Evolutionary conservation across 2,329 filamentous ascomycete genomes (phyloP).

Genomic region (Venturia carpophila): DNA sequence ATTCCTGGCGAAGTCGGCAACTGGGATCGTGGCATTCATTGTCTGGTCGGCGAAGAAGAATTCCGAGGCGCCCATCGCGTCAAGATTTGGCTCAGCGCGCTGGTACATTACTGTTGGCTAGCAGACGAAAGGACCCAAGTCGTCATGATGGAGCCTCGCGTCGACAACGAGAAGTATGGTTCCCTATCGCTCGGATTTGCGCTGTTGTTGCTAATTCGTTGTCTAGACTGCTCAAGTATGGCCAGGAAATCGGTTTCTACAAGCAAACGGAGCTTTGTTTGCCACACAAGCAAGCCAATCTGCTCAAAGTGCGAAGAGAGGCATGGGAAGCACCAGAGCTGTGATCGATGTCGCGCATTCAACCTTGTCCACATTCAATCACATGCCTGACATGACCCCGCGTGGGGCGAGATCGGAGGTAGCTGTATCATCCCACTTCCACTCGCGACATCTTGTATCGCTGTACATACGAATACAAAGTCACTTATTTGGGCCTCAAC

Average conservation of each 20-base stretch:
- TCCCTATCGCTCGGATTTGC: not conserved
- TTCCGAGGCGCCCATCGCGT: conserved; percentile 73
- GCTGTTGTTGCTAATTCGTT: not conserved
- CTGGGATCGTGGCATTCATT: conserved; percentile 82
- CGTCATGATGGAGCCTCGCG: conserved; percentile 77
- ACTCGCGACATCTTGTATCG: not conserved
- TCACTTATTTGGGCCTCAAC: not conserved
- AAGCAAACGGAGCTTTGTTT: conserved; percentile 82
- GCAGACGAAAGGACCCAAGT: conserved; percentile 73
- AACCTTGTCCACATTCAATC: conserved; percentile 1
- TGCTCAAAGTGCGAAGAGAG: conserved; percentile 73
- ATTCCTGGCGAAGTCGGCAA: conserved; percentile 59
- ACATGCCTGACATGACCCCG: conserved; percentile 7
- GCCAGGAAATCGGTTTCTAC: conserved; percentile 68
- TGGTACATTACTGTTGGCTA: conserved; percentile 80
- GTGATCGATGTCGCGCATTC: not conserved
- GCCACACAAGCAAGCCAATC: conserved; percentile 85
- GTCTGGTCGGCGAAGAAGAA: conserved; percentile 86
- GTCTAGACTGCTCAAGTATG: conserved; percentile 58
- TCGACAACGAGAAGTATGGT: conserved; percentile 81
- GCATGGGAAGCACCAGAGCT: conserved; percentile 48
- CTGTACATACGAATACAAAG: not conserved
- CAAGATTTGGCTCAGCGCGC: conserved; percentile 69
- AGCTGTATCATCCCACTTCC: not conserved
- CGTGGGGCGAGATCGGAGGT: conserved; percentile 8